Evolutionary conservation across 257 asterid genomes (phyloP).

Genomic region (Forsythia viridissima): DNA sequence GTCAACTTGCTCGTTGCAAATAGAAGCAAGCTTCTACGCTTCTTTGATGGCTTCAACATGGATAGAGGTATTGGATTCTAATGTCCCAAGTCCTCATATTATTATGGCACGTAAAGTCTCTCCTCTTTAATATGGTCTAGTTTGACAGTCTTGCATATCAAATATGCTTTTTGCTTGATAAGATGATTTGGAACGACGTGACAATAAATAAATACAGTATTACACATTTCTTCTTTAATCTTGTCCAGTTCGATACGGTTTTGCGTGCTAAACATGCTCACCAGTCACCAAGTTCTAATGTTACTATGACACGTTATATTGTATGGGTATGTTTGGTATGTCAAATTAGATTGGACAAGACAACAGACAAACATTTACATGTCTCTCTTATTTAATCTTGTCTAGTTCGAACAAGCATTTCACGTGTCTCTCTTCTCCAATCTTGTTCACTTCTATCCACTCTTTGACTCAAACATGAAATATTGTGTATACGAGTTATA

Average conservation of each 20-base stretch:
- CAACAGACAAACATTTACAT: no score
- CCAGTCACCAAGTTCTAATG: no score
- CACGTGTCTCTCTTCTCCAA: no score
- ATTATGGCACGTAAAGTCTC: neutral
- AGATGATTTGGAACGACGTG: neutral
- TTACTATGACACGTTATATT: no score
- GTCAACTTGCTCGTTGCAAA: conserved; percentile 69
- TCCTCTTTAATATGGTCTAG: neutral
- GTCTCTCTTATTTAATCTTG: neutral
- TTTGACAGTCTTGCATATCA: neutral
- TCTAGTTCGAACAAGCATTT: neutral
- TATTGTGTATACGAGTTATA: neutral
- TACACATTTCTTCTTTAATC: no score
- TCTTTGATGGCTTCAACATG: conserved; percentile 53
- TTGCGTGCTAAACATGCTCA: neutral
- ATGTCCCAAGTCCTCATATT: no score
- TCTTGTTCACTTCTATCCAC: no score
- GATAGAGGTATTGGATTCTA: conserved; percentile 55
- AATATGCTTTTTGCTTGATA: neutral
- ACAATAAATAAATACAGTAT: no score
- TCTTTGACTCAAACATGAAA: no score
- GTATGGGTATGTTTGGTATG: neutral
- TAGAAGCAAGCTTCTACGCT: conserved; percentile 67
- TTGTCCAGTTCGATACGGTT: no score
- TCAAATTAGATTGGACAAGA: neutral